Percentiles rank a stretch among this genome's conserved stretches.
Conservation (phyloP, 2,329 filamentous ascomycete species). For the Trichoderma atroviride region DNA sequence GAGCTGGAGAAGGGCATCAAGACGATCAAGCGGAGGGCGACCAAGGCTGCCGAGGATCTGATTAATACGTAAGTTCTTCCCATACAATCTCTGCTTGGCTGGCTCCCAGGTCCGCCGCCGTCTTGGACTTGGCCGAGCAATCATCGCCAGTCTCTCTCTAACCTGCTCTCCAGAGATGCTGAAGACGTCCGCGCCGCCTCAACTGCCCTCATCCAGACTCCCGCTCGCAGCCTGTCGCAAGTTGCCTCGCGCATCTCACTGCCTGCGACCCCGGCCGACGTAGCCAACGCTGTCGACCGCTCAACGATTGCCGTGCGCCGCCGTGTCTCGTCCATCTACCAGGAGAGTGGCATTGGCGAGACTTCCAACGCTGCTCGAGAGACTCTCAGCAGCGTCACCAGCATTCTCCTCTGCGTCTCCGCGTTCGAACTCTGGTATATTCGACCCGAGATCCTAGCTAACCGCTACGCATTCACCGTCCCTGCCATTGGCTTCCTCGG, state of each 20-base stretch:
- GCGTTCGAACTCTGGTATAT: constrained; percentile 72
- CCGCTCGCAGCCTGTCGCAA: constrained; percentile 55
- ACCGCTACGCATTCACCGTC: constrained; percentile 72
- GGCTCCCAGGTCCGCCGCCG: background rate
- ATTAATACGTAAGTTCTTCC: constrained; percentile 48
- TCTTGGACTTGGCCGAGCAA: background rate
- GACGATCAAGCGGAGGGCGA: constrained; percentile 49
- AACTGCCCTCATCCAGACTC: constrained; percentile 52
- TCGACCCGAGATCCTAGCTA: constrained; percentile 69
- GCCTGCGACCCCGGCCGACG: constrained; percentile 77
- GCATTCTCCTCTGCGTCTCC: constrained; percentile 69
- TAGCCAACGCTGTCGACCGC: constrained; percentile 75
- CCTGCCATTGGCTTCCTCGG: constrained; percentile 61
- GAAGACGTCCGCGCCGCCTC: constrained; percentile 43
- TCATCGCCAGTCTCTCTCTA: background rate
- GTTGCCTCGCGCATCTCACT: constrained; percentile 66
- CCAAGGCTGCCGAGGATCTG: constrained; percentile 51
- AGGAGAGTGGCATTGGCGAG: constrained; percentile 67
- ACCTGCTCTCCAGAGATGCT: constrained; percentile 31
- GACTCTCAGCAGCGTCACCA: constrained; percentile 69
- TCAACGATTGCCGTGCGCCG: constrained; percentile 67
- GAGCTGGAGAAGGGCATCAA: constrained; percentile 47
- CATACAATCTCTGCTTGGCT: background rate
- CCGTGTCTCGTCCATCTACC: constrained; percentile 65
- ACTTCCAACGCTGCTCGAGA: constrained; percentile 68